Evolutionary conservation across 441 rosid species (phyloP), one percentile per base, ranked within the genome.

Genomic region (Manihot esculenta): DNA sequence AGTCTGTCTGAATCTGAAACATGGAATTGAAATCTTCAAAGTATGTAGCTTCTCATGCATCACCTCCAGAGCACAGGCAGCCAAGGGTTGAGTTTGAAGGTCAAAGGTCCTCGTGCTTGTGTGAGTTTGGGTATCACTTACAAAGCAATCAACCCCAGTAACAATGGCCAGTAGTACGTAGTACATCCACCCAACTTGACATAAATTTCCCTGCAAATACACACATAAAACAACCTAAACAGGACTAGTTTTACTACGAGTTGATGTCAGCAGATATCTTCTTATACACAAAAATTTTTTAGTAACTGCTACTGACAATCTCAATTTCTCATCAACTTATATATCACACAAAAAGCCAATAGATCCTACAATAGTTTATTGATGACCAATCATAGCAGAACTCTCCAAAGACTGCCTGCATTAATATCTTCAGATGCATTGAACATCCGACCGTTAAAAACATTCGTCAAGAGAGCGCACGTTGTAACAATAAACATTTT

Each of bases 141-240:
- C 12, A 42, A 38, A 70, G 50, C 62, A 64, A 66, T 49, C 26
- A 30, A 49, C 74, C 42, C 74, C 72, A 64, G 11, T 3, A 8
- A 14, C 47, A 64, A 61, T 64, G 35, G 48, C 56, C 54, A 77
- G 65, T 9, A 77, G 51, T 61, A 77, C 51, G 68, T 45, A 77
- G 60, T n/a, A 77, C 59, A 54, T 48, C 76, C 77, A 77, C 50
- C 5, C 45, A 68, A 66, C 66, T 51, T 53, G 67, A 65, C 20
- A 33, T 20, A 58, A 21, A 14, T 48, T 69, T 42, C 68, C 77
- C 81, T 77, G 82, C 64, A 72, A 76, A 74, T 21, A 66, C 51
- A 48, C 41, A 24, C 59, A 27, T 47, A 26, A 74, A 54, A 21
- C 23, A 72, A 54, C 45, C 55, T 66, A 38, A 54, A 71, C 51